These are phyloP conservation scores for Fusarium austroafricanum DNA, from an alignment of 2,329 filamentous ascomycete genomes.

Conservation along the genomic window DNA sequence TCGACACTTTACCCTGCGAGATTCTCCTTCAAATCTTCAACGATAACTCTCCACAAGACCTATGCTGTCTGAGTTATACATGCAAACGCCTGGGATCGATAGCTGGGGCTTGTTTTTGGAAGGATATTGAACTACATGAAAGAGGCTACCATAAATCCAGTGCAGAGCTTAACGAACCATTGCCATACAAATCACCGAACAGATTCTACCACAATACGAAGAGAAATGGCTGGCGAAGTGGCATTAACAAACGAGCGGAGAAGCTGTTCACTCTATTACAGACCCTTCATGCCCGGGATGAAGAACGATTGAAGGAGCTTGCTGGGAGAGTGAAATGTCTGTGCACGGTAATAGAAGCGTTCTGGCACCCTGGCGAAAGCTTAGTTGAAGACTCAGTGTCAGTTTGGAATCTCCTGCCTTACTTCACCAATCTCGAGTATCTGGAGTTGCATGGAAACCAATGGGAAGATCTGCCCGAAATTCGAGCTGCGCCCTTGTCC, in stretches of 20 bases:
- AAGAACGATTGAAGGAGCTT: not conserved
- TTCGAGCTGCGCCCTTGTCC: not conserved
- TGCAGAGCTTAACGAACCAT: conserved; percentile 13
- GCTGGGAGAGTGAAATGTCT: conserved; percentile 13
- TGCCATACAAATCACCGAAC: not conserved
- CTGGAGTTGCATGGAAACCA: conserved; percentile 22
- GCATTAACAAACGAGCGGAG: not conserved
- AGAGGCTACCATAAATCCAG: conserved; percentile 26
- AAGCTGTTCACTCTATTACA: conserved; percentile 4
- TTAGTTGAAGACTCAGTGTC: fast-evolving
- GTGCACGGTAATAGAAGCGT: conserved; percentile 13
- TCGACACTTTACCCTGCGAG: not conserved
- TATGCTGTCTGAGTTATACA: conserved; percentile 4
- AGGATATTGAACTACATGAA: conserved; percentile 28
- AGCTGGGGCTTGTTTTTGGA: conserved; percentile 7
- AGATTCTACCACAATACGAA: conserved; percentile 1
- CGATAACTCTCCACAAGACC: not conserved
- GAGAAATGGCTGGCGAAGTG: not conserved
- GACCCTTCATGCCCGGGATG: not conserved
- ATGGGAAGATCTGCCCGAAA: not conserved
- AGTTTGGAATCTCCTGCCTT: conserved; percentile 23
- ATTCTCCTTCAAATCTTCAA: conserved; percentile 5
- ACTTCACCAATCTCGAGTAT: conserved; percentile 20
- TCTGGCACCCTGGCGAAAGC: not conserved
- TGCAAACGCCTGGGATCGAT: conserved; percentile 13